Percentiles rank a stretch among this genome's conserved stretches.
Conservation (phyloP, 2,329 filamentous ascomycete genomes). For the Calonectria crousiana region DNA sequence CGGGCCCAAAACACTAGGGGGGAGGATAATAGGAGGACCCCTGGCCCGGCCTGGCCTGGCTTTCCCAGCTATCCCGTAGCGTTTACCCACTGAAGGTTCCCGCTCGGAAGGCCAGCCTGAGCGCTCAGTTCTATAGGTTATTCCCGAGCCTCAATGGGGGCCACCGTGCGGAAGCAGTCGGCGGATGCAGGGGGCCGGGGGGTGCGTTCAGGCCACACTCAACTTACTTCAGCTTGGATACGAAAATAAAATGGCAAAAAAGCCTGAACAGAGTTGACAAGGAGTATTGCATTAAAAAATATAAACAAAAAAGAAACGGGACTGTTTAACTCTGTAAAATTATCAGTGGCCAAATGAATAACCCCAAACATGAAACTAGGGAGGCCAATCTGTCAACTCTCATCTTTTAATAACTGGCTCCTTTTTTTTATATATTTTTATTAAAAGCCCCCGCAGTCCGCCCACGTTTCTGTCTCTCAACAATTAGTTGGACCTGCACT, state of each 20-base stretch:
- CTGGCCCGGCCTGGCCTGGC: neutral
- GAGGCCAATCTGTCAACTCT: neutral
- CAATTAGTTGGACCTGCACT: neutral
- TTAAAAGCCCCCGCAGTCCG: neutral
- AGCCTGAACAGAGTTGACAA: neutral
- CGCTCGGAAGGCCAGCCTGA: neutral
- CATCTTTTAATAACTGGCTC: neutral
- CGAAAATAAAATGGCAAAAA: neutral
- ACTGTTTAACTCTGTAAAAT: neutral
- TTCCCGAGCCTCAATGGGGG: neutral
- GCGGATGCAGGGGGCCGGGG: neutral
- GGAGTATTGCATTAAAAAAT: neutral
- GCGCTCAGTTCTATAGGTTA: neutral
- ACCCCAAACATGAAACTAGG: neutral
- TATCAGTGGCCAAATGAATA: neutral
- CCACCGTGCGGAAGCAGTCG: neutral
- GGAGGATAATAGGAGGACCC: neutral
- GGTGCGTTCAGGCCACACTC: neutral
- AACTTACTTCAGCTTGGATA: neutral
- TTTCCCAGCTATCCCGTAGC: neutral
- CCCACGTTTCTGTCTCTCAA: neutral
- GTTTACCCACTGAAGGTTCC: slow-evolving; percentile 1
- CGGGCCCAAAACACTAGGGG: neutral
- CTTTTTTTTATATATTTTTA: neutral
- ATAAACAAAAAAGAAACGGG: neutral